Conservation (phyloP, 2,329 filamentous ascomycete species). For the Aspergillus sp. region DNA sequence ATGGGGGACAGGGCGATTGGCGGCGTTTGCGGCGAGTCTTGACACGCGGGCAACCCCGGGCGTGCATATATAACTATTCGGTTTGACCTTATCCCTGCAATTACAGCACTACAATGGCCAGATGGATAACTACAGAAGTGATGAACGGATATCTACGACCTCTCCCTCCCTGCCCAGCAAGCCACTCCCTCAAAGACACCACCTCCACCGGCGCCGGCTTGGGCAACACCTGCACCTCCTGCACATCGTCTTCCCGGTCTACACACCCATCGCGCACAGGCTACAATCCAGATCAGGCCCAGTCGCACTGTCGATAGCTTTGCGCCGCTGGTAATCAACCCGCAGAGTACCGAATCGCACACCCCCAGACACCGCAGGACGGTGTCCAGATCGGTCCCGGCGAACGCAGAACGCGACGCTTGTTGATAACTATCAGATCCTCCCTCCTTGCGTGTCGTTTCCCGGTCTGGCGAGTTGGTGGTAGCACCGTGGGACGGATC, state of each 20-base stretch:
- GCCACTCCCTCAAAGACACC: conserved; percentile 24
- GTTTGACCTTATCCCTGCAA: no score
- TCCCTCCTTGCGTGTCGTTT: not conserved
- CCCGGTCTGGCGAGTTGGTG: not conserved
- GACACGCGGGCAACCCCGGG: no score
- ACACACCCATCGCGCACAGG: conserved; percentile 30
- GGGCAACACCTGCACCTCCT: conserved; percentile 24
- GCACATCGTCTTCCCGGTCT: conserved; percentile 26
- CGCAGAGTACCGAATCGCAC: conserved; percentile 25
- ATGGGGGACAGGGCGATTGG: no score
- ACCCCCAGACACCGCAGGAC: conserved; percentile 21
- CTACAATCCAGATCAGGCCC: conserved; percentile 31
- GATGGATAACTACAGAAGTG: no score
- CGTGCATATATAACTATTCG: no score
- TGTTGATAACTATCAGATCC: conserved; percentile 25
- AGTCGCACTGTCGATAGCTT: conserved; percentile 32
- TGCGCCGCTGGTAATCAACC: conserved; percentile 29
- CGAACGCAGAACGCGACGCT: conserved; percentile 32
- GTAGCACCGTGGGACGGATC: conserved; percentile 14
- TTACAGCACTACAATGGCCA: no score
- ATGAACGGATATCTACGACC: not conserved
- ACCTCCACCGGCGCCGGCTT: conserved; percentile 14
- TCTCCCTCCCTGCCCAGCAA: not conserved
- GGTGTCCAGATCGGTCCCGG: conserved; percentile 28
- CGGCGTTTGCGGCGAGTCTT: no score